Percentiles rank a stretch among this genome's conserved stretches.
Evolutionary conservation across 352 stramenopile genomes (phyloP).

Genomic region (Pythium scleroteichum): DNA sequence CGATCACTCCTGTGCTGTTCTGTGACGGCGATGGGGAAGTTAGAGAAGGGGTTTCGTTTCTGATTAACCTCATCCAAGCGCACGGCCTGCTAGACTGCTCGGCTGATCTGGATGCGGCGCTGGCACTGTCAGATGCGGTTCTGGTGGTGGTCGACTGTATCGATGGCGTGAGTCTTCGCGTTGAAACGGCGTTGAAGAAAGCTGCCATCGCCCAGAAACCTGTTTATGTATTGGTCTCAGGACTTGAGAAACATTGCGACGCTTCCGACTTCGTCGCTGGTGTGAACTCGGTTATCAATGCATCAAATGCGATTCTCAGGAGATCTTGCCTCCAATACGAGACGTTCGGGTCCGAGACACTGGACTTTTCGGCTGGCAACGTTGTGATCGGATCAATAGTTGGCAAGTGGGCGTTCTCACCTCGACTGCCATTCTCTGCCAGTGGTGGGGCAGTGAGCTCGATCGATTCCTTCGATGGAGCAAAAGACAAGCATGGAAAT

Average conservation of each 20-base stretch:
- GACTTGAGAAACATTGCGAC: background rate
- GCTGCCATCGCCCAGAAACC: background rate
- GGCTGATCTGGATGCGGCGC: constrained; percentile 7
- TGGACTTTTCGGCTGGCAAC: background rate
- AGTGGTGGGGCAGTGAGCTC: background rate
- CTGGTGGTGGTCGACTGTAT: constrained; percentile 7
- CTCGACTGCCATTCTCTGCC: background rate
- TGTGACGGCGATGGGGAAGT: background rate
- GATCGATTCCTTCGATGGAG: too few species aligned
- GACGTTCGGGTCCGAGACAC: background rate
- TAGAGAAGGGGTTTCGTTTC: background rate
- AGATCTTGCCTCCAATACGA: background rate
- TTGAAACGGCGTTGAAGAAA: constrained; percentile 2
- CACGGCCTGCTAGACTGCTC: background rate
- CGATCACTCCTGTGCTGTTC: constrained; percentile 2
- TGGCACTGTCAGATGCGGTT: constrained; percentile 2
- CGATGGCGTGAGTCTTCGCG: constrained; percentile 8
- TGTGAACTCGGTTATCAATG: background rate
- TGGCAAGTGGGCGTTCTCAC: background rate
- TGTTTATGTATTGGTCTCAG: constrained; percentile 1
- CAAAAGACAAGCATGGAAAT: too few species aligned
- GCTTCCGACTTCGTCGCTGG: background rate
- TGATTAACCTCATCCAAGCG: constrained; percentile 11
- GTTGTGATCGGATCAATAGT: constrained; percentile 4
- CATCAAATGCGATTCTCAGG: background rate